Conservation (phyloP, 768 basidiomycete genomes). For the Leccinum longicurvipes region DNA sequence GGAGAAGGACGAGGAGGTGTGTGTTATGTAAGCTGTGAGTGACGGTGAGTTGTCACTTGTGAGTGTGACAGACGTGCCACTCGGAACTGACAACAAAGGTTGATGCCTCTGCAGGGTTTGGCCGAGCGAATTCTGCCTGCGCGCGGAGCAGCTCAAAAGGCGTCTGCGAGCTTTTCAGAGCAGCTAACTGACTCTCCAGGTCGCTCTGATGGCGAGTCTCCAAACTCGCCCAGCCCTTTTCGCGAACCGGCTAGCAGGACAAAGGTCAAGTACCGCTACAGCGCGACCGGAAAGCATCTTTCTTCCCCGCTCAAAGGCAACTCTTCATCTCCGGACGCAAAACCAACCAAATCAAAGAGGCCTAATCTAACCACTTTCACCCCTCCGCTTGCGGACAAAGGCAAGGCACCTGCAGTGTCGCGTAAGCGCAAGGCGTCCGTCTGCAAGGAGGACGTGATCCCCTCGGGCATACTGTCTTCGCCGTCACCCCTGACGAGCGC, state of each 20-base stretch:
- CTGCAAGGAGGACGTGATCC: slow-evolving; percentile 7
- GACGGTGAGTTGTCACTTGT: too few species aligned
- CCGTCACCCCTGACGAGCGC: slow-evolving; percentile 28
- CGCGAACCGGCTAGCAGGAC: slow-evolving; percentile 22
- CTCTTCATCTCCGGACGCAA: slow-evolving; percentile 31
- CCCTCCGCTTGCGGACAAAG: slow-evolving; percentile 12
- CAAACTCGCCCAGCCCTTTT: slow-evolving; percentile 20
- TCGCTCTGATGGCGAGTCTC: slow-evolving; percentile 23
- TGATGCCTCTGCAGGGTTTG: slow-evolving; percentile 7
- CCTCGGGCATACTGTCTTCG: slow-evolving; percentile 12
- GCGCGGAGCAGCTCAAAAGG: slow-evolving; percentile 35
- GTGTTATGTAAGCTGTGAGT: slow-evolving; percentile 15
- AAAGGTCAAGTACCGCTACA: slow-evolving; percentile 33
- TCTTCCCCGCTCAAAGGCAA: slow-evolving; percentile 32
- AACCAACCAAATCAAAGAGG: slow-evolving; percentile 6
- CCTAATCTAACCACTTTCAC: slow-evolving; percentile 5
- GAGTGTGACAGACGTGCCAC: slow-evolving; percentile 12
- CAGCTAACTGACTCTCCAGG: slow-evolving; percentile 30
- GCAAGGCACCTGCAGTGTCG: slow-evolving; percentile 7
- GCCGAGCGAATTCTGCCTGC: slow-evolving; percentile 19
- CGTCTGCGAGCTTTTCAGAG: slow-evolving; percentile 30
- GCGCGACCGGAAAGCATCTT: slow-evolving; percentile 31
- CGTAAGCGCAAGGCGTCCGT: slow-evolving; percentile 28
- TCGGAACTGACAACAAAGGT: slow-evolving; percentile 11
- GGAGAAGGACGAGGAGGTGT: background rate